phyloP scores from a whole-genome alignment of 257 asterid species.

The Ocimum tenuiflorum region DNA sequence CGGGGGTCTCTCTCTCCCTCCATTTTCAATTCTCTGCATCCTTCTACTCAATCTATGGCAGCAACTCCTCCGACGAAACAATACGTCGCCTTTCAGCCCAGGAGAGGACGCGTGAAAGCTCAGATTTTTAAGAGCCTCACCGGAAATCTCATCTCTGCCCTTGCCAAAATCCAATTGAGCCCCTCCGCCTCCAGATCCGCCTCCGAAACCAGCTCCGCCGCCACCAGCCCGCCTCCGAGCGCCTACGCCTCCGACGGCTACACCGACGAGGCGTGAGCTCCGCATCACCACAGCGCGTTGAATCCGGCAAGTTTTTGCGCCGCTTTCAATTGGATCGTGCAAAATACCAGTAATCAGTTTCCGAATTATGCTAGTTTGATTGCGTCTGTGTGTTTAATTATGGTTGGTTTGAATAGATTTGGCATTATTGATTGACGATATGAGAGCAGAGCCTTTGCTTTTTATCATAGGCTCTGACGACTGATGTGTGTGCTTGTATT shows the following conservation, averaged over 20 bases:
- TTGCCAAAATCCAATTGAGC: constrained; percentile 15
- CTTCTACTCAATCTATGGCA: constrained; percentile 16
- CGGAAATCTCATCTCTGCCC: constrained; percentile 27
- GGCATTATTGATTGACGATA: neutral
- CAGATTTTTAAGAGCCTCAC: constrained; percentile 45
- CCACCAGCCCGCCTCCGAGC: constrained; percentile 34
- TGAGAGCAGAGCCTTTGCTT: constrained; percentile 1
- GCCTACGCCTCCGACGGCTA: constrained; percentile 23
- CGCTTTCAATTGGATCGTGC: neutral
- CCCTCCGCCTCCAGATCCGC: neutral
- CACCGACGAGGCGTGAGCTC: constrained; percentile 19
- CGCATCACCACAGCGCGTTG: neutral
- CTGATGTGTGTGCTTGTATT: neutral
- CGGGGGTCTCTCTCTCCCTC: neutral
- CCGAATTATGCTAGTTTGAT: neutral
- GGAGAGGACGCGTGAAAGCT: constrained; percentile 52
- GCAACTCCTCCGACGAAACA: constrained; percentile 10
- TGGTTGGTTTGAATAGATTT: neutral
- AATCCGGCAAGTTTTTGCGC: constrained; percentile 17
- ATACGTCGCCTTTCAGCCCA: constrained; percentile 20
- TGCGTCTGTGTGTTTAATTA: neutral
- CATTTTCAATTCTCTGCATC: neutral
- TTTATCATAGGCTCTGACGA: constrained; percentile 8
- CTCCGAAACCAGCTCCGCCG: constrained; percentile 16
- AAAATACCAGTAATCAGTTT: neutral